phyloP scores from a whole-genome alignment of 805 yeast genomes.

The Kregervanrija delftensis region DNA sequence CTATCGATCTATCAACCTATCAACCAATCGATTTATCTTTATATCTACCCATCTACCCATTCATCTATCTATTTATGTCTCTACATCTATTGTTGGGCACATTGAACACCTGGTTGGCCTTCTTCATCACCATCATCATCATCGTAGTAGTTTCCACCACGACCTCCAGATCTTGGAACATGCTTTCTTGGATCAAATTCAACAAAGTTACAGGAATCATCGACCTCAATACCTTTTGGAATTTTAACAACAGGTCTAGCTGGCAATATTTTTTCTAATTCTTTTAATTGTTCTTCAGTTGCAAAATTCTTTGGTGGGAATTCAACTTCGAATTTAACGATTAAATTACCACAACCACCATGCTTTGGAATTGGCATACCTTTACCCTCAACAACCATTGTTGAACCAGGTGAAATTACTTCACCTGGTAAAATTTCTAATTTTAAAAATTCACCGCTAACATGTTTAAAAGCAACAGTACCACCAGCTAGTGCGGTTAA shows the following conservation, averaged over 20 bases:
- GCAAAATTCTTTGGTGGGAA: slow-evolving; percentile 80
- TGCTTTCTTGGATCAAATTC: slow-evolving; percentile 26
- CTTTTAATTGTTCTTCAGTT: slow-evolving; percentile 63
- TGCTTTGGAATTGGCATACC: slow-evolving; percentile 96
- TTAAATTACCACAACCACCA: slow-evolving; percentile 84
- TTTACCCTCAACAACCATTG: slow-evolving; percentile 80
- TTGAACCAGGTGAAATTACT: slow-evolving; percentile 76
- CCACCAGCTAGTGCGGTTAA: slow-evolving; percentile 98
- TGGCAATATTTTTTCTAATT: slow-evolving; percentile 74
- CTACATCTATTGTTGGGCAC: slow-evolving; percentile 76
- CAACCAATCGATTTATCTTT: too few relatives aligned
- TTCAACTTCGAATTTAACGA: slow-evolving; percentile 77
- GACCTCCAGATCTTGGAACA: slow-evolving; percentile 28
- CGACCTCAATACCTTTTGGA: slow-evolving; percentile 71
- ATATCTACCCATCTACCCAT: too few relatives aligned
- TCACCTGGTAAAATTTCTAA: slow-evolving; percentile 84
- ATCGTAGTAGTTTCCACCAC: slow-evolving; percentile 40
- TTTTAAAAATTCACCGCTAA: slow-evolving; percentile 87
- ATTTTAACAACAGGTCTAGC: slow-evolving; percentile 53
- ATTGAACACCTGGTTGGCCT: slow-evolving; percentile 74
- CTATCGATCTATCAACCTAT: too few relatives aligned
- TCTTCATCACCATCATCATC: slow-evolving; percentile 47
- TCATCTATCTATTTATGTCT: too few relatives aligned
- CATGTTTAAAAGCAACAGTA: slow-evolving; percentile 76
- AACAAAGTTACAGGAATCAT: slow-evolving; percentile 42